These are phyloP conservation scores for Mycena rosella DNA, from an alignment of 768 basidiomycete genomes.

Conservation along the genomic window DNA sequence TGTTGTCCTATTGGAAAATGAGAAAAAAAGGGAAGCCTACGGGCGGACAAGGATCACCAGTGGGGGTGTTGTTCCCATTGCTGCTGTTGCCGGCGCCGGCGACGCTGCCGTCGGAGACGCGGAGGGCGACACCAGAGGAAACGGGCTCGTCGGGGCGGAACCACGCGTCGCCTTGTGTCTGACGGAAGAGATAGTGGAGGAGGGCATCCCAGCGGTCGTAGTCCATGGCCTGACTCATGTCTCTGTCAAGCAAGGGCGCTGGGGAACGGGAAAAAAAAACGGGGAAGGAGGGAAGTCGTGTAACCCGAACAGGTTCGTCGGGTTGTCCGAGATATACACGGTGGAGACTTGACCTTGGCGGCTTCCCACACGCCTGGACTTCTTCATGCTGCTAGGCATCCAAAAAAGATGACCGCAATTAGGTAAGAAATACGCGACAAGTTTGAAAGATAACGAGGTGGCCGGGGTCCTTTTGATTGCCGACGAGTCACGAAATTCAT, in stretches of 20 bases:
- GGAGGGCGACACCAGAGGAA: constrained; percentile 79
- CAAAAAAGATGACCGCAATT: too few species aligned
- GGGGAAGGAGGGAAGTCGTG: too few species aligned
- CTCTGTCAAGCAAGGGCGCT: too few species aligned
- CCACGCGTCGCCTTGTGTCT: constrained; percentile 89
- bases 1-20: constrained; percentile 19
- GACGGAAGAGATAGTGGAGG: constrained; percentile 81
- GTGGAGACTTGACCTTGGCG: not conserved
- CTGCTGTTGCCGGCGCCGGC: constrained; percentile 22
- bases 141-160: constrained; percentile 83
- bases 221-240: too few species aligned
- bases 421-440: too few species aligned
- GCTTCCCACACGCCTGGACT: too few species aligned
- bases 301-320: not conserved
- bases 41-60: constrained; percentile 42
- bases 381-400: too few species aligned
- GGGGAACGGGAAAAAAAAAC: too few species aligned
- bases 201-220: constrained; percentile 87
- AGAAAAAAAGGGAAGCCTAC: not conserved
- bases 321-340: not conserved
- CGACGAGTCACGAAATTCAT: too few species aligned
- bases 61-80: constrained; percentile 27
- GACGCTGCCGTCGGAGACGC: constrained; percentile 56
- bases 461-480: too few species aligned
- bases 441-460: too few species aligned